Evolutionary conservation across 345 rosid genomes (phyloP).

Genomic region (Triadica sebifera): DNA sequence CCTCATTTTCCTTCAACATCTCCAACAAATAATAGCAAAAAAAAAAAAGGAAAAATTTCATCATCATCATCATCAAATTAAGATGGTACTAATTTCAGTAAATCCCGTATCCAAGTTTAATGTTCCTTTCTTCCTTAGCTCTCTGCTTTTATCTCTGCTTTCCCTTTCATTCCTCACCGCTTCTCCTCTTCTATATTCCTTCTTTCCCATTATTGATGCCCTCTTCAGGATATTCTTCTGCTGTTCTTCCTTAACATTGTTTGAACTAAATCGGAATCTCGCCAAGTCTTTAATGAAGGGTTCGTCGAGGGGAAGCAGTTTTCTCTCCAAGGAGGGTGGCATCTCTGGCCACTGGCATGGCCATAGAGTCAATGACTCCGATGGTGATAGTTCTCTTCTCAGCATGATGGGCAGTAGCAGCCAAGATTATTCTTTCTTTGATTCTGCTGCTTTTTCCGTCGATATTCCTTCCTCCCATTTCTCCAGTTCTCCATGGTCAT

Average conservation of each 20-base stretch:
- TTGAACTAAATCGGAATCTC: neutral
- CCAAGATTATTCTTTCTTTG: neutral
- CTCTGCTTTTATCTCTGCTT: too few species aligned
- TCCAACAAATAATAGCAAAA: too few species aligned
- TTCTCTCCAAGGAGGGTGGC: too few species aligned
- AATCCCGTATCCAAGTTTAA: neutral
- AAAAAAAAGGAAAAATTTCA: too few species aligned
- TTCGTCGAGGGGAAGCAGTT: slow-evolving; percentile 22
- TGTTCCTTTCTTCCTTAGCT: neutral
- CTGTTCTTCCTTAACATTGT: slow-evolving; percentile 6
- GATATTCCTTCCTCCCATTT: slow-evolving; percentile 36
- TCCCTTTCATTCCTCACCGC: slow-evolving; percentile 14
- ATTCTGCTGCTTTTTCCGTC: slow-evolving; percentile 17
- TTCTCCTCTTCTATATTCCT: slow-evolving; percentile 11
- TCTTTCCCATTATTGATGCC: neutral
- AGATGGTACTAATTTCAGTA: too few species aligned
- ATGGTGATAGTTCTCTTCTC: neutral
- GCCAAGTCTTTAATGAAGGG: slow-evolving; percentile 14
- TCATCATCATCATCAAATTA: too few species aligned
- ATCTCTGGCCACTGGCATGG: neutral
- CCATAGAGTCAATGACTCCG: slow-evolving; percentile 33
- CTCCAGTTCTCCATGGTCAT: slow-evolving; percentile 67
- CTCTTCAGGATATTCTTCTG: slow-evolving; percentile 4
- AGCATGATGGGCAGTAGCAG: too few species aligned
- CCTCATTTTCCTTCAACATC: too few species aligned